Percentiles rank a stretch among this genome's conserved stretches.
These are phyloP conservation scores for Trichoderma sp. DNA, from an alignment of 2,329 filamentous ascomycete species.

Conservation along the genomic window DNA sequence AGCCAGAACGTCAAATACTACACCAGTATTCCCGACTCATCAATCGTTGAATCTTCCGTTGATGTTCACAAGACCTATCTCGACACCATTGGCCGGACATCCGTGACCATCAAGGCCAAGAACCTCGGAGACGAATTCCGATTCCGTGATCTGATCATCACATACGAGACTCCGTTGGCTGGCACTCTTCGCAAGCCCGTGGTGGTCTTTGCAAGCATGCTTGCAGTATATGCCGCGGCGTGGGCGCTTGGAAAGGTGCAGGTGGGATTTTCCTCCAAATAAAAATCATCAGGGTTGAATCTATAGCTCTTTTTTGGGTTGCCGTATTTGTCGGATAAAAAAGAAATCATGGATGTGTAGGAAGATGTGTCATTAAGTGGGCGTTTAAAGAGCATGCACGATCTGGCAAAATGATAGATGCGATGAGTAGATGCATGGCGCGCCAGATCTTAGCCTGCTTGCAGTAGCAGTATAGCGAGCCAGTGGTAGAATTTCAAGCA, in stretches of 20 bases:
- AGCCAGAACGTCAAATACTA: conserved; percentile 77
- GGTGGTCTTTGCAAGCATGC: conserved; percentile 71
- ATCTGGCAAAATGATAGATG: conserved; percentile 24
- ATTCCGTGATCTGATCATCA: conserved; percentile 79
- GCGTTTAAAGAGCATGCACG: conserved; percentile 24
- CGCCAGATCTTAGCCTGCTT: not conserved
- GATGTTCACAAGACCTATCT: conserved; percentile 85
- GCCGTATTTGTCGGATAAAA: not conserved
- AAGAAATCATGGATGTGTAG: not conserved
- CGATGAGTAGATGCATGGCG: conserved; percentile 10
- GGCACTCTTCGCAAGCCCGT: conserved; percentile 84
- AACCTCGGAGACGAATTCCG: conserved; percentile 91
- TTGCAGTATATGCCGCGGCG: conserved; percentile 71
- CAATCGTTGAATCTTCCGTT: conserved; percentile 59
- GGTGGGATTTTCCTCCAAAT: conserved; percentile 67
- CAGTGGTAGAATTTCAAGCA: conserved; percentile 12
- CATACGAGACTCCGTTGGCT: conserved; percentile 78
- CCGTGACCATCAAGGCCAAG: conserved; percentile 74
- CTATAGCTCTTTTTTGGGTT: not conserved
- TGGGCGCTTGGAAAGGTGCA: conserved; percentile 80
- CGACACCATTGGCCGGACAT: conserved; percentile 87
- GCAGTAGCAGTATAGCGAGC: not conserved
- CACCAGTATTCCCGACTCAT: conserved; percentile 67
- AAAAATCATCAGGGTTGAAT: conserved; percentile 26
- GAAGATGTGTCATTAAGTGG: conserved; percentile 25